phyloP scores from a whole-genome alignment of 768 basidiomycete genomes.

The Boletellus ananiceps region DNA sequence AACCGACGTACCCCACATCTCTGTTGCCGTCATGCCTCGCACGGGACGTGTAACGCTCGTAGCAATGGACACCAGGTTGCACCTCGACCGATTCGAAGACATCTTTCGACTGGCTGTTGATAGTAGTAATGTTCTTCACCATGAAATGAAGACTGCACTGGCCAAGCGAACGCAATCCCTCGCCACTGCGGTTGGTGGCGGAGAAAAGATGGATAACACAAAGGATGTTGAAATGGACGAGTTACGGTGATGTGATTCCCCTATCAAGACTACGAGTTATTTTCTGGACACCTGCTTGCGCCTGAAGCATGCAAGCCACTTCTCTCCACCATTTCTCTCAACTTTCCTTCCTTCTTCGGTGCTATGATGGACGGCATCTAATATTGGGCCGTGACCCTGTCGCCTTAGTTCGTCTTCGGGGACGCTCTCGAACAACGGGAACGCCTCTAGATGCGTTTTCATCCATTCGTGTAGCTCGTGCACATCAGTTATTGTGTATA shows the following conservation, averaged over 20 bases:
- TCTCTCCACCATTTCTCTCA: constrained; percentile 83
- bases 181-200: constrained; percentile 56
- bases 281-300: constrained; percentile 39
- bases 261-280: not conserved
- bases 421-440: constrained; percentile 82
- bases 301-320: constrained; percentile 89
- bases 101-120: constrained; percentile 76
- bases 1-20: constrained; percentile 81
- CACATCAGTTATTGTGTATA: constrained; percentile 98
- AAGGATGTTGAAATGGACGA: constrained; percentile 37
- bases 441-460: constrained; percentile 79
- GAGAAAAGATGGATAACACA: constrained; percentile 30
- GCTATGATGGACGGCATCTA: constrained; percentile 77
- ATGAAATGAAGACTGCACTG: constrained; percentile 78
- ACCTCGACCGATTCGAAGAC: constrained; percentile 89
- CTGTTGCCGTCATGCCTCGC: constrained; percentile 86
- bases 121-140: constrained; percentile 71
- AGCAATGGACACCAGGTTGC: constrained; percentile 91
- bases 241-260: constrained; percentile 34
- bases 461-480: constrained; percentile 94
- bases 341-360: constrained; percentile 99
- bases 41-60: constrained; percentile 83
- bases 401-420: constrained; percentile 70
- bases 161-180: constrained; percentile 57
- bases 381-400: constrained; percentile 67